These are phyloP conservation scores for Neonectria sp. DNA, from an alignment of 2,329 filamentous ascomycete species.

Conservation along the genomic window DNA sequence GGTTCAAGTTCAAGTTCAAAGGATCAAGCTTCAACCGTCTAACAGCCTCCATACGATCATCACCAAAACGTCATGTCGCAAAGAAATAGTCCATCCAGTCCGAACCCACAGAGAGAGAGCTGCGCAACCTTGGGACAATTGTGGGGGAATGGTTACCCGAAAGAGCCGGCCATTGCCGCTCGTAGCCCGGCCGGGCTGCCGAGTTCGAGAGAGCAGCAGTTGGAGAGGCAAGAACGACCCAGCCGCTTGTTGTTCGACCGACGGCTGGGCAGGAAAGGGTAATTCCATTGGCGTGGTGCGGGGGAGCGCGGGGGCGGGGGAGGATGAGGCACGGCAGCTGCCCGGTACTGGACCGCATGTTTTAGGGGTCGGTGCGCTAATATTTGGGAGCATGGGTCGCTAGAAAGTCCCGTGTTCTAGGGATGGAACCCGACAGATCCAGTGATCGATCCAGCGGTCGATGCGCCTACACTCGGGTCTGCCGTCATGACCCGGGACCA, in stretches of 20 bases:
- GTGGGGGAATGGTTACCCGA: conserved; percentile 45
- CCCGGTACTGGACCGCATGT: background rate
- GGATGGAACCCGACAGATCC: background rate
- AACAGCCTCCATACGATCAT: conserved; percentile 1
- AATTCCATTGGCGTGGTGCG: conserved; percentile 28
- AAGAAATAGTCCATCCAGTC: background rate
- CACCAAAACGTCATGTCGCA: conserved; percentile 6
- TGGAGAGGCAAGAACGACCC: conserved; percentile 4
- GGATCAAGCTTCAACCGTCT: conserved; percentile 3
- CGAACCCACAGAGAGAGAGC: background rate
- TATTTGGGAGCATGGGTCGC: conserved; percentile 29
- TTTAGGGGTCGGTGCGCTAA: conserved; percentile 27
- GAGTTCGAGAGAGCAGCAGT: conserved; percentile 5
- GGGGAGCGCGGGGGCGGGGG: conserved; percentile 33
- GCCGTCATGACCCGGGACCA: background rate
- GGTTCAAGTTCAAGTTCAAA: background rate
- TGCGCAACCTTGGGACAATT: conserved; percentile 15
- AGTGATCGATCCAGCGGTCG: background rate
- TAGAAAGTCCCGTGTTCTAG: conserved; percentile 14
- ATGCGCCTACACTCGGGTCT: background rate
- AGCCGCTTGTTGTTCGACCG: too few species aligned
- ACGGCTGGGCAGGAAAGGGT: too few species aligned
- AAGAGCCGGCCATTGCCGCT: conserved; percentile 56
- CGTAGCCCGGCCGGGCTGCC: conserved; percentile 46
- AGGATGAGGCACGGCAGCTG: background rate